Conservation (phyloP, 495 filamentous ascomycete genomes). For the Annulohypoxylon bovei region DNA sequence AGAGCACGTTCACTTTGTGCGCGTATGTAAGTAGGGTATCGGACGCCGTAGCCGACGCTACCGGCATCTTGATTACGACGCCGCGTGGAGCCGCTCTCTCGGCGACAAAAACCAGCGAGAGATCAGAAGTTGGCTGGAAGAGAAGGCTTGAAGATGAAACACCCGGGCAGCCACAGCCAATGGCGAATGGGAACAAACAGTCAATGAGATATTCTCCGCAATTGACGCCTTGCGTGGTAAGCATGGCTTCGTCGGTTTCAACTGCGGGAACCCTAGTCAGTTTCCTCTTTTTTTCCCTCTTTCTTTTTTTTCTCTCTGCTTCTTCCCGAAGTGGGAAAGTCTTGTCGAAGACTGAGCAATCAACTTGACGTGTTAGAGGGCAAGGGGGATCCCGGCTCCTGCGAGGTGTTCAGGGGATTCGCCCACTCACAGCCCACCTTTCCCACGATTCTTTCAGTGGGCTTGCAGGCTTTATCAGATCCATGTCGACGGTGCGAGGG, state of each 20-base stretch:
- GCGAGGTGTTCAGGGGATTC: constrained; percentile 13
- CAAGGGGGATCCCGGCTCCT: constrained; percentile 15
- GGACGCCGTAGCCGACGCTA: not conserved
- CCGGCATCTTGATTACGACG: constrained; percentile 22
- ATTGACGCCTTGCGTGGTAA: constrained; percentile 29
- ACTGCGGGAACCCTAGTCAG: constrained; percentile 37
- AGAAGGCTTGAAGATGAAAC: constrained; percentile 39
- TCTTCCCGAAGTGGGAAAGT: constrained; percentile 25
- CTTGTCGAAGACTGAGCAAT: constrained; percentile 26
- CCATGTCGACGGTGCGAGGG: constrained; percentile 23
- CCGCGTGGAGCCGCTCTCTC: constrained; percentile 15
- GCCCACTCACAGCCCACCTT: constrained; percentile 2
- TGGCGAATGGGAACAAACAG: constrained; percentile 18
- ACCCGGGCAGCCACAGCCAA: constrained; percentile 32
- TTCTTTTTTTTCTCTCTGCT: not conserved
- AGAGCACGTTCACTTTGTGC: constrained; percentile 4
- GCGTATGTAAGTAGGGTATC: not conserved
- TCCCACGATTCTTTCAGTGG: constrained; percentile 34
- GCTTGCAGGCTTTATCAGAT: constrained; percentile 16
- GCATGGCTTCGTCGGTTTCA: constrained; percentile 43
- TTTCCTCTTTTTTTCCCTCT: constrained; percentile 21
- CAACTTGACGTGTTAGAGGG: constrained; percentile 29
- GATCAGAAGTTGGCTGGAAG: constrained; percentile 33
- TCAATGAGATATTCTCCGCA: constrained; percentile 35
- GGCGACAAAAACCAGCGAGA: constrained; percentile 19